Evolutionary conservation across 331 rosid genomes (phyloP), one percentile per base, ranked within the genome.

Genomic region (Pyracantha coccinea): DNA sequence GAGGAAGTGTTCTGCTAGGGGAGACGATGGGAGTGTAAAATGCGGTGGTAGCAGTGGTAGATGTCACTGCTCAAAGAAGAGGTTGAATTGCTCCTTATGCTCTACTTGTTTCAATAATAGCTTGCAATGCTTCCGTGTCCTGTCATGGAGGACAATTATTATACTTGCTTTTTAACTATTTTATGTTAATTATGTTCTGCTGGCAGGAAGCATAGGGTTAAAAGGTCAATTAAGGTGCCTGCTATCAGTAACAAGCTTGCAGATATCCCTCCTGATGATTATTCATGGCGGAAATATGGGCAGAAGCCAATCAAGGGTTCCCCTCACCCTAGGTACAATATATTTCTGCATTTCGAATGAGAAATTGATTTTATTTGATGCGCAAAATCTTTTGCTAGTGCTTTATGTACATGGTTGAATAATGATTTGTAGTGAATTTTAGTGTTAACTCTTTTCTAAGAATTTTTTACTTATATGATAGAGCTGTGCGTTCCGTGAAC

Each of bases 251-350:
- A 89, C 92, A 95, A 95, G 77, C 97, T 95, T 71, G 98, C 99
- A 3, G 99, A 95, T 82, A 95, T 95, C 29, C 99, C 99, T 69
- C 93, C 98, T 5, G 99, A 95, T 88, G 98, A 95, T 85, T 95
- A 86, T 80, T 95, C 99, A 35, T 95, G 99, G 99, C 91, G 99
- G 90, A 95, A 95, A 79, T 95, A 95, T 2, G 99, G 99, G 68
- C 99, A 95, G 89, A 95, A 95, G 86, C 99, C 99, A 62, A 95
- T 95, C 87, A 95, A 95, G 90, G 99, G 99, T 44, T 95, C 99
- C 66, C 99, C 99, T 71, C 99, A 95, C 65, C 99, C 99, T 63
- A 90, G 99, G 99, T 95, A 83, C 77, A 65, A 67, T 59, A 62
- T 66, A 70, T 24, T 60, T 72, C 58, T 81, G 62, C 55, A 69